phyloP scores from a whole-genome alignment of 1,139 yeast genomes.

The Tardiomyces digboiensis region DNA sequence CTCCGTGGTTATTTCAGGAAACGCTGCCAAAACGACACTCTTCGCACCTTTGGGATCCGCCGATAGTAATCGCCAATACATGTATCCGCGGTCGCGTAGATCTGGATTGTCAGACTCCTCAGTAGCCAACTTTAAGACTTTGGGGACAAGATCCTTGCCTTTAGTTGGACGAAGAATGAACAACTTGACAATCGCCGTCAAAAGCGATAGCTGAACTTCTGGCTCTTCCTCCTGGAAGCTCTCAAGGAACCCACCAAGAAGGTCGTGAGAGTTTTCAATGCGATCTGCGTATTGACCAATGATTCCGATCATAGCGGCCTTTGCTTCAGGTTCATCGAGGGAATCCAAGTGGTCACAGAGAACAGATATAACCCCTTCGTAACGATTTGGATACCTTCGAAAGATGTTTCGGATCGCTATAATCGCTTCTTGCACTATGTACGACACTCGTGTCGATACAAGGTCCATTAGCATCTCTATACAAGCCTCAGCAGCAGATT shows the following conservation, averaged over 20 bases:
- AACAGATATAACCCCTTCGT: constrained; percentile 32
- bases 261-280: constrained; percentile 37
- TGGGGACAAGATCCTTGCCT: constrained; percentile 50
- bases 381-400: constrained; percentile 58
- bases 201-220: constrained; percentile 64
- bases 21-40: constrained; percentile 46
- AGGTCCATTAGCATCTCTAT: constrained; percentile 53
- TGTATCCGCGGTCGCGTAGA: constrained; percentile 72
- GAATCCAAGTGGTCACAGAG: constrained; percentile 34
- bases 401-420: constrained; percentile 70
- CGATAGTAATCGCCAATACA: constrained; percentile 78
- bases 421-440: constrained; percentile 72
- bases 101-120: constrained; percentile 76
- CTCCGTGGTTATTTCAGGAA: constrained; percentile 58
- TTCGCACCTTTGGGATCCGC: constrained; percentile 35
- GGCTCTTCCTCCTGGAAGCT: constrained; percentile 51
- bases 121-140: constrained; percentile 59
- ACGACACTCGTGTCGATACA: constrained; percentile 56
- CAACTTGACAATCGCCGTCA: constrained; percentile 68
- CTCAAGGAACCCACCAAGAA: constrained; percentile 38
- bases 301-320: constrained; percentile 75
- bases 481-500: constrained; percentile 49
- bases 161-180: constrained; percentile 48
- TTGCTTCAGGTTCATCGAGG: constrained; percentile 72
- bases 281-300: constrained; percentile 59